Evolutionary conservation across 2,329 filamentous ascomycete species (phyloP).

Genomic region (Botrytis medusae): DNA sequence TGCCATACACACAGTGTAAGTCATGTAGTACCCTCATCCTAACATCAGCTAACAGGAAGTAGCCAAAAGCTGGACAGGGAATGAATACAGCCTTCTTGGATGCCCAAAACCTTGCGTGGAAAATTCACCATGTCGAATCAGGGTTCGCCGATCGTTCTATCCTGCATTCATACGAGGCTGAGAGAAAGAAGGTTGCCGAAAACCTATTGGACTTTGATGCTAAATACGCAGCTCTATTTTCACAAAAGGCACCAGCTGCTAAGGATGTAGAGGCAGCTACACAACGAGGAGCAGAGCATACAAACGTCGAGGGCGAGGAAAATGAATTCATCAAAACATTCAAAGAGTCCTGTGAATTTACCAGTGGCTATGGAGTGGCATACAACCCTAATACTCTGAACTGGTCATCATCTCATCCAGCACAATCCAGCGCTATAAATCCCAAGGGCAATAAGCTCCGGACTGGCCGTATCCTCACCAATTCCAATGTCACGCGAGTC

Average conservation of each 20-base stretch:
- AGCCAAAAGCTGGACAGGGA: slow-evolving; percentile 75
- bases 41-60: neutral
- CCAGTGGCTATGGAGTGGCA: slow-evolving; percentile 84
- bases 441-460: slow-evolving; percentile 64
- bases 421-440: slow-evolving; percentile 68
- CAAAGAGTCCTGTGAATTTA: slow-evolving; percentile 90
- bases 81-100: slow-evolving; percentile 82
- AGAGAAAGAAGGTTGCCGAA: slow-evolving; percentile 83
- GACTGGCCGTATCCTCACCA: slow-evolving; percentile 73
- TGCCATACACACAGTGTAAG: slow-evolving; percentile 74
- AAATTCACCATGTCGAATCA: slow-evolving; percentile 85
- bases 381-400: slow-evolving; percentile 83
- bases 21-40: slow-evolving; percentile 17
- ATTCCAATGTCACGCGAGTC: slow-evolving; percentile 80
- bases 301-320: slow-evolving; percentile 47
- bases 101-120: slow-evolving; percentile 91
- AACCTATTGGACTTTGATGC: slow-evolving; percentile 83
- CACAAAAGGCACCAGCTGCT: slow-evolving; percentile 69
- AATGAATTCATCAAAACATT: slow-evolving; percentile 87
- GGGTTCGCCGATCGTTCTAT: slow-evolving; percentile 75
- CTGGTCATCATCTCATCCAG: slow-evolving; percentile 73
- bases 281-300: slow-evolving; percentile 36
- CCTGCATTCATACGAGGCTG: slow-evolving; percentile 81
- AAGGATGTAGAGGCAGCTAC: slow-evolving; percentile 70
- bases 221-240: slow-evolving; percentile 87